Conservation (phyloP, 768 basidiomycete species). For the Tylopilus intermedius region DNA sequence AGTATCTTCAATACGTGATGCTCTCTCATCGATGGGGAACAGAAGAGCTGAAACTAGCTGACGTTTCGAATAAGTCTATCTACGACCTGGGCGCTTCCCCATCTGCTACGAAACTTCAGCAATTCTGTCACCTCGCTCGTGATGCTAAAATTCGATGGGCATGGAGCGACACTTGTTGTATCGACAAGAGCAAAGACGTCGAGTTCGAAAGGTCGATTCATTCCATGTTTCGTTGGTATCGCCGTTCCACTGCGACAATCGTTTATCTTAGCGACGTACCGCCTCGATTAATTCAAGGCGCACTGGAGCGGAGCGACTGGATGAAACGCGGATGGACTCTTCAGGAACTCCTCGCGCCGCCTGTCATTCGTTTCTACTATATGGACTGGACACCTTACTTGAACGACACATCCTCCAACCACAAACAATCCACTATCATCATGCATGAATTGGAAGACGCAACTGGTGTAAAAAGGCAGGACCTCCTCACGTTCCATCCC, state of each 20-base stretch:
- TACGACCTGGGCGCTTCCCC: constrained; percentile 8
- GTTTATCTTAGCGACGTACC: constrained; percentile 17
- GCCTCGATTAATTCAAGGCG: constrained; percentile 6
- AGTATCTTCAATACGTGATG: constrained; percentile 18
- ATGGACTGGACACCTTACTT: constrained; percentile 21
- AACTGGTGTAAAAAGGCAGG: constrained; percentile 1
- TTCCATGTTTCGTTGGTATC: constrained; percentile 23
- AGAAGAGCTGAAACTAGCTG: constrained; percentile 8
- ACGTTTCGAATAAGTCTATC: constrained; percentile 12
- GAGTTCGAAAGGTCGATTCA: constrained; percentile 18
- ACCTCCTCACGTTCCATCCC: constrained; percentile 13
- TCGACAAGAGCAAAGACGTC: constrained; percentile 15
- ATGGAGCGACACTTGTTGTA: constrained; percentile 24
- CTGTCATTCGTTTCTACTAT: constrained; percentile 18
- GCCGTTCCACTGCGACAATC: constrained; percentile 12
- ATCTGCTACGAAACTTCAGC: constrained; percentile 11
- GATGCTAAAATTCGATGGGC: constrained; percentile 15
- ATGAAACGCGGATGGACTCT: constrained; percentile 23
- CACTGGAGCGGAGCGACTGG: constrained; percentile 13
- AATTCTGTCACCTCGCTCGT: constrained; percentile 14
- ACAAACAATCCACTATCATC: constrained; percentile 13
- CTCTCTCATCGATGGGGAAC: constrained; percentile 21
- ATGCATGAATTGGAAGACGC: constrained; percentile 14
- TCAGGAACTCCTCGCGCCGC: constrained; percentile 22
- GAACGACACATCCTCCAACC: constrained; percentile 9